phyloP scores from a whole-genome alignment of 176 grass and related monocot genomes.

The Carex scoparia region DNA sequence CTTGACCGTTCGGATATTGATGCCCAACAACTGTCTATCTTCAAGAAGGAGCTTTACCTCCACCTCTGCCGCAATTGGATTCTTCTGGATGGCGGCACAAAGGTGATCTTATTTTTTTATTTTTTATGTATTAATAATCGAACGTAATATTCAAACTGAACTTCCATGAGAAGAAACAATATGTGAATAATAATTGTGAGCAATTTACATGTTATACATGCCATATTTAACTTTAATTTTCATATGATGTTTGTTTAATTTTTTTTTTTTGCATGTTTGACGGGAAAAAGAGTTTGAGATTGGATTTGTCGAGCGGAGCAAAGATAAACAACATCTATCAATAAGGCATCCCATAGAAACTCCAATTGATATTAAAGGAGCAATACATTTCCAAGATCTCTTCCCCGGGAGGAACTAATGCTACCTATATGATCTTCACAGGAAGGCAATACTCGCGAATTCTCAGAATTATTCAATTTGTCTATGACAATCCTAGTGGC shows the following conservation, averaged over 20 bases:
- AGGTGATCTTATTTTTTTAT: background rate
- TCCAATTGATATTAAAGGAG: slow-evolving; percentile 26
- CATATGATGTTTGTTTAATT: no score
- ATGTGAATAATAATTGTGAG: no score
- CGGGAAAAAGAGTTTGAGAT: background rate
- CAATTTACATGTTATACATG: no score
- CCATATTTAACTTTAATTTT: no score
- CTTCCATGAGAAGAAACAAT: no score
- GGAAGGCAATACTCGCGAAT: background rate
- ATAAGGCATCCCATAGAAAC: slow-evolving; percentile 5
- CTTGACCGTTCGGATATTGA: background rate
- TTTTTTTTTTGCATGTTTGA: no score
- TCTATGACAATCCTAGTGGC: no score
- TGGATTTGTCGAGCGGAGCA: slow-evolving; percentile 1
- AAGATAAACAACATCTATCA: background rate
- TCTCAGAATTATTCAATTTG: no score
- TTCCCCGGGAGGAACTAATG: slow-evolving; percentile 26
- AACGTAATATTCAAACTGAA: no score
- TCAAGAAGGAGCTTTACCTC: slow-evolving; percentile 24
- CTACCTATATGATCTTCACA: slow-evolving; percentile 37
- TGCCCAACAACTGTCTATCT: background rate
- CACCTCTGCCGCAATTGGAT: slow-evolving; percentile 18
- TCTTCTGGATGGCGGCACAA: slow-evolving; percentile 26
- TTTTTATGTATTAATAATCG: no score
- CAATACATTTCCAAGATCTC: slow-evolving; percentile 23